These are phyloP conservation scores for Nakazawaea wickerhamii DNA, from an alignment of 805 yeast species.

Conservation along the genomic window DNA sequence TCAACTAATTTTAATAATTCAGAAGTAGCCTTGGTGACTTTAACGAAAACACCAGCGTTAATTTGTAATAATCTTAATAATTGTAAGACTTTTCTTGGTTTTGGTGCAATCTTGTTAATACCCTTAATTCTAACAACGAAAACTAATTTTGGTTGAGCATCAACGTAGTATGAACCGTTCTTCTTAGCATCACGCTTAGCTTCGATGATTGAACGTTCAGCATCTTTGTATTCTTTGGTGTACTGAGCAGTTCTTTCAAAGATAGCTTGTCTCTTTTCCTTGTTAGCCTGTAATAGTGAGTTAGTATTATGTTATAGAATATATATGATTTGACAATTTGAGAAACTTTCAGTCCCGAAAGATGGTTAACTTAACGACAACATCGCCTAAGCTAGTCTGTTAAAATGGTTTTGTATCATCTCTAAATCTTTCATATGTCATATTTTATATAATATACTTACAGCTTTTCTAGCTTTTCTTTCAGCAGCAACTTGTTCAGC, in stretches of 20 bases:
- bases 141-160: slow-evolving; percentile 90
- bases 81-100: slow-evolving; percentile 98
- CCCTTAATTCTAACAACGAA: slow-evolving; percentile 99
- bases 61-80: slow-evolving; percentile 89
- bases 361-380: slow-evolving; percentile 75
- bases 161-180: slow-evolving; percentile 89
- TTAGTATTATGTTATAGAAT: slow-evolving; percentile 2
- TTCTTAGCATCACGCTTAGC: slow-evolving; percentile 95
- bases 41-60: slow-evolving; percentile 92
- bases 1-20: slow-evolving; percentile 92
- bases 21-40: slow-evolving; percentile 90
- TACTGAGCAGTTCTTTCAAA: slow-evolving; percentile 95
- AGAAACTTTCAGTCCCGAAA: slow-evolving; percentile 67
- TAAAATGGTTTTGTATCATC: slow-evolving; percentile 45
- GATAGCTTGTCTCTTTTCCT: slow-evolving; percentile 40
- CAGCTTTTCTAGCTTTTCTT: slow-evolving; percentile 72
- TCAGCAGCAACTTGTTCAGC: slow-evolving; percentile 77
- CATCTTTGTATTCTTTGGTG: slow-evolving; percentile 89
- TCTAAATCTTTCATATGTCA: slow-evolving; percentile 17
- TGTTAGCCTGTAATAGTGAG: slow-evolving; percentile 30
- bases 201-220: slow-evolving; percentile 79
- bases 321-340: too few species aligned
- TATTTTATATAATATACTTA: slow-evolving; percentile 41
- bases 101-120: slow-evolving; percentile 97
- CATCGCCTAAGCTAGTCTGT: slow-evolving; percentile 70